Base-by-base conservation (phyloP, 208 protist species). In the Herpetomonas samuelpessoai region DNA sequence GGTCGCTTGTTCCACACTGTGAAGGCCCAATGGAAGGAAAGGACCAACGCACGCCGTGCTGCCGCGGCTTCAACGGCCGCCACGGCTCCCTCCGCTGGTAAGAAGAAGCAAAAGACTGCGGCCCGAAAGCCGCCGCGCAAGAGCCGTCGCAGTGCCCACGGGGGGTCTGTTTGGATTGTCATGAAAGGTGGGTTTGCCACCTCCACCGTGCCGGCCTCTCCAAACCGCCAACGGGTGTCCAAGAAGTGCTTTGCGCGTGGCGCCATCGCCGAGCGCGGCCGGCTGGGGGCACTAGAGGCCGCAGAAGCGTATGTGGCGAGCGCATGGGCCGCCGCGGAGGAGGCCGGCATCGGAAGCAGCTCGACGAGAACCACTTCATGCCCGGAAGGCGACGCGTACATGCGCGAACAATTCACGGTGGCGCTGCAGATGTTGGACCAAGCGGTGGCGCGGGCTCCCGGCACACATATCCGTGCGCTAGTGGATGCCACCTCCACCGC, bases 91-190 rank as follows among this genome's bases (percentile, higher is more conserved):
- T 7, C 25, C 21, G 30, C 27, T n/a, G 50, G n/a, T 19, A 39
- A 27, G 19, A 48, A 59, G 22, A 18, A 57, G 41, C 52, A 57
- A 39, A 57, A 39, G 56, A 55, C n/a, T n/a, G 29, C 18, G 51
- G 21, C n/a, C 24, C 41, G 44, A 31, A 35, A 38, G 28, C 52
- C 21, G 4, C 18, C 14, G n/a, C 27, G 14, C 18, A 56, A 57
- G 44, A 63, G 63, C 69, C 18, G 30, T 4, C 39, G 52, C 9
- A 82, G 41, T 18, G 56, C 14, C 1, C 47, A 65, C 29, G 84
- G 88, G 2, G 84, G 84, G 3, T 81, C 79, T 0, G 60, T 94
- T 7, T 94, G 88, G 85, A 79, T 94, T 21, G 58, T 83, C n/a
- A 55, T 94, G 29, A 94, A 93, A 50, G 87, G 87, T 25, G 81